Percentiles rank a stretch among this genome's conserved stretches.
These are phyloP conservation scores for Platismatia glauca DNA, from an alignment of 495 filamentous ascomycete genomes.

Conservation along the genomic window DNA sequence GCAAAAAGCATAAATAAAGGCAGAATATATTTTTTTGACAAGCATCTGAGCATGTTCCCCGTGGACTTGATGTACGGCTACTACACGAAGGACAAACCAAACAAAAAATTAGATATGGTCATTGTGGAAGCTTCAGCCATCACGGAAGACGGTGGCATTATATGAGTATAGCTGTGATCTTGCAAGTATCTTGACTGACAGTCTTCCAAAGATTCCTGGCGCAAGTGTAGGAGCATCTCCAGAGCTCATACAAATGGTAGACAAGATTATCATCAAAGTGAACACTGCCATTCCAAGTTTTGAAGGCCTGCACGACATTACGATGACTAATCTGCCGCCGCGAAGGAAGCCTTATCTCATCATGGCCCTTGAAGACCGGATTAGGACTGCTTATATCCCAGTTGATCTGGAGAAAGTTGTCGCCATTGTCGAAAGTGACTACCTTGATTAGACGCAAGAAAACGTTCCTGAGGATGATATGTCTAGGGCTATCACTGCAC, in stretches of 20 bases:
- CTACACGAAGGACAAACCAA: slow-evolving; percentile 68
- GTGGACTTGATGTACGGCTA: slow-evolving; percentile 79
- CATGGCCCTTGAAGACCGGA: slow-evolving; percentile 68
- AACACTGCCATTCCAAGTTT: slow-evolving; percentile 81
- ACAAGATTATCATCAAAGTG: slow-evolving; percentile 91
- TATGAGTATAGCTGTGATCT: neutral
- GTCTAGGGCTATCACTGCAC: slow-evolving; percentile 62
- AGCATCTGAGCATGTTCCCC: slow-evolving; percentile 90
- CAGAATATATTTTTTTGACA: slow-evolving; percentile 83
- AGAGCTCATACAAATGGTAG: slow-evolving; percentile 80
- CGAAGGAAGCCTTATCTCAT: slow-evolving; percentile 77
- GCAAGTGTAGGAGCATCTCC: slow-evolving; percentile 80
- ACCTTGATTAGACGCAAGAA: slow-evolving; percentile 69
- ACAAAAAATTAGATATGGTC: slow-evolving; percentile 68
- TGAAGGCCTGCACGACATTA: slow-evolving; percentile 87
- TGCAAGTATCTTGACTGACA: neutral
- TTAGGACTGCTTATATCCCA: slow-evolving; percentile 77
- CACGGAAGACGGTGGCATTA: slow-evolving; percentile 82
- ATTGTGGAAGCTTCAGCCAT: slow-evolving; percentile 85
- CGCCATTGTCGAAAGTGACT: slow-evolving; percentile 76
- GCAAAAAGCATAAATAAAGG: slow-evolving; percentile 85
- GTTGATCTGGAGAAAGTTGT: slow-evolving; percentile 83
- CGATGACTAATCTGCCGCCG: slow-evolving; percentile 74
- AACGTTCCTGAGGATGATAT: slow-evolving; percentile 68
- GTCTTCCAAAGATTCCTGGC: slow-evolving; percentile 50